Percentiles rank a stretch among this genome's conserved stretches.
These are phyloP conservation scores for Akanthomyces lecanii DNA, from an alignment of 2,329 filamentous ascomycete genomes.

Conservation along the genomic window DNA sequence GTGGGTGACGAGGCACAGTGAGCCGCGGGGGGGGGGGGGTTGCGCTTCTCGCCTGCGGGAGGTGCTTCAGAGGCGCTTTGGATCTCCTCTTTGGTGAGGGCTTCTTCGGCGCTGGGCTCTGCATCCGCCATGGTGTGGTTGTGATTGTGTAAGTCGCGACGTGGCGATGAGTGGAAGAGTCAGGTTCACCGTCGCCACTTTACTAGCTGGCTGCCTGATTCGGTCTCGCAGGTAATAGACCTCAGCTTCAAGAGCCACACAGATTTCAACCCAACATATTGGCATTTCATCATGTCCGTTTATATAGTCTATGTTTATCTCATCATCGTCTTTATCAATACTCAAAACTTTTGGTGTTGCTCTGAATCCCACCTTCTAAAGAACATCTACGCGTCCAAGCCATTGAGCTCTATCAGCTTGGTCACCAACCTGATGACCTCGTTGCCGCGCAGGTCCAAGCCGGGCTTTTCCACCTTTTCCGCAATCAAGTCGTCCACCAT, in stretches of 20 bases:
- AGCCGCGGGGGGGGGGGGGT: neutral
- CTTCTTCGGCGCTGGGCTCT: constrained; percentile 35
- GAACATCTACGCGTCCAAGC: constrained; percentile 59
- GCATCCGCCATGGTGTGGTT: constrained; percentile 22
- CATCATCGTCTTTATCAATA: neutral
- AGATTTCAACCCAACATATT: too few species aligned
- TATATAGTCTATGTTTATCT: too few species aligned
- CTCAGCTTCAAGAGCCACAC: too few species aligned
- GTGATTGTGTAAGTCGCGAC: neutral
- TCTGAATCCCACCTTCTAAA: neutral
- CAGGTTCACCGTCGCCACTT: constrained; percentile 7
- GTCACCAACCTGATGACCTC: constrained; percentile 75
- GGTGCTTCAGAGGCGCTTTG: constrained; percentile 28
- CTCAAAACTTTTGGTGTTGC: neutral
- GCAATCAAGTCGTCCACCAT: constrained; percentile 86
- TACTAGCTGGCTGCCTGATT: neutral
- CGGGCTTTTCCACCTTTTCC: constrained; percentile 72
- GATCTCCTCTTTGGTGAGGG: constrained; percentile 40
- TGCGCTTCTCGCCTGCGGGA: constrained; percentile 20
- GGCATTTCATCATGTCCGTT: too few species aligned
- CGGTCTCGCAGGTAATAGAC: neutral
- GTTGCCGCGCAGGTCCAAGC: constrained; percentile 50
- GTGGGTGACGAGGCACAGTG: neutral
- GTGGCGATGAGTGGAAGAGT: neutral
- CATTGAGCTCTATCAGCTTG: constrained; percentile 83